Evolutionary conservation across 805 yeast genomes (phyloP).

Genomic region (Candida glaebosa): DNA sequence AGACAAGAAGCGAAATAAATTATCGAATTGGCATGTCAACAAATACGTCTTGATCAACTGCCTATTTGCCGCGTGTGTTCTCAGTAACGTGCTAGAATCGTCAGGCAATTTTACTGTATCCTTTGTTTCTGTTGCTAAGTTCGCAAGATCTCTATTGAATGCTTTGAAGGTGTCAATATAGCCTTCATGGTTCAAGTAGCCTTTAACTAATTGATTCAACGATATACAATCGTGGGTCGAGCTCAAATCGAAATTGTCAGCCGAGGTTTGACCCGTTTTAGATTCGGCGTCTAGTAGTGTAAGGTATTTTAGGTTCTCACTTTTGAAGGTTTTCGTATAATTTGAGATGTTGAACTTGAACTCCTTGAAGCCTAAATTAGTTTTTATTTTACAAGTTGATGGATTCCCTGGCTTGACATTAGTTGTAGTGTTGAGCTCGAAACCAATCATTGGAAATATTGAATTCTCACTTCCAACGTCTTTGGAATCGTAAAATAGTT

Average conservation of each 20-base stretch:
- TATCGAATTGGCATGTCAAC: conserved; percentile 21
- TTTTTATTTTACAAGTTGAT: conserved; percentile 26
- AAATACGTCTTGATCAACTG: conserved; percentile 21
- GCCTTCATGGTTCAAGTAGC: conserved; percentile 39
- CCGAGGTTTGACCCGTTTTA: conserved; percentile 5
- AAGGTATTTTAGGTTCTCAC: conserved; percentile 17
- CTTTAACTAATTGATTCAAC: conserved; percentile 32
- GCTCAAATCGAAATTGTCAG: conserved; percentile 21
- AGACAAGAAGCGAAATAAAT: conserved; percentile 17
- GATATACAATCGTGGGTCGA: conserved; percentile 24
- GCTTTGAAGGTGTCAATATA: conserved; percentile 33
- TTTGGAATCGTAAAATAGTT: conserved; percentile 15
- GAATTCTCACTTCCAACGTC: conserved; percentile 25
- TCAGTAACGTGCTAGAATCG: conserved; percentile 7
- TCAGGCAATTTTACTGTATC: conserved; percentile 8
- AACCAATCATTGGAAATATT: conserved; percentile 34
- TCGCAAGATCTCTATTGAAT: conserved; percentile 27
- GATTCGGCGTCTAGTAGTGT: conserved; percentile 18
- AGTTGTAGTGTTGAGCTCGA: conserved; percentile 29
- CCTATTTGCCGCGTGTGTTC: conserved; percentile 24
- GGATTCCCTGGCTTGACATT: conserved; percentile 17
- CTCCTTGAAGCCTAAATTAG: conserved; percentile 57
- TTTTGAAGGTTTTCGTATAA: conserved; percentile 48
- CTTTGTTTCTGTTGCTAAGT: conserved; percentile 15
- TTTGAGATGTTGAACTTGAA: conserved; percentile 60